Conservation (phyloP, 2,329 filamentous ascomycete species). For the Arthroderma sp. region DNA sequence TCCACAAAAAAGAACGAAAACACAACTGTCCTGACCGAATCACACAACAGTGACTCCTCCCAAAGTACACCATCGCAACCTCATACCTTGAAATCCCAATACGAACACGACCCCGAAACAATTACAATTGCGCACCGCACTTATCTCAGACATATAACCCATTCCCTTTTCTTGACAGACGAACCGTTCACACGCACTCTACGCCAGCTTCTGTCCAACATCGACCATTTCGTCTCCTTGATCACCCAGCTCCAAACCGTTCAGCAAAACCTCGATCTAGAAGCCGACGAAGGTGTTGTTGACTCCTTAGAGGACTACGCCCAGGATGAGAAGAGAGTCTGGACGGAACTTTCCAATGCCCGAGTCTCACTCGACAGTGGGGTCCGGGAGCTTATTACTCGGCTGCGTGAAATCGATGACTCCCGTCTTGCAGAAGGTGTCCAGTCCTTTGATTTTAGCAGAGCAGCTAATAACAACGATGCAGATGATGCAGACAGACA, state of each 20-base stretch:
- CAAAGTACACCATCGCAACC: constrained; percentile 10
- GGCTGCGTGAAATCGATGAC: constrained; percentile 48
- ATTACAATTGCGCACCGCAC: constrained; percentile 65
- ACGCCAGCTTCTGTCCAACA: constrained; percentile 34
- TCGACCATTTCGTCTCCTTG: constrained; percentile 71
- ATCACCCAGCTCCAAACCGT: constrained; percentile 62
- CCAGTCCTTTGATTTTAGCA: constrained; percentile 21
- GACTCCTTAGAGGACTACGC: constrained; percentile 59
- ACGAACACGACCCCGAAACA: constrained; percentile 65
- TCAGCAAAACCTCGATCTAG: constrained; percentile 66
- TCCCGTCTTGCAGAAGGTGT: constrained; percentile 31
- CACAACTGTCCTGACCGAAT: background rate
- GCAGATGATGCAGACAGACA: constrained; percentile 22
- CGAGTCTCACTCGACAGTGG: constrained; percentile 52
- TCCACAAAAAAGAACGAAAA: constrained; percentile 14
- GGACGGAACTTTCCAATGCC: constrained; percentile 49
- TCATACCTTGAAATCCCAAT: constrained; percentile 12
- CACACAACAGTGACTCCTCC: constrained; percentile 4
- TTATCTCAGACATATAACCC: constrained; percentile 55
- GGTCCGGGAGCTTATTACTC: constrained; percentile 48
- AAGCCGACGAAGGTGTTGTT: constrained; percentile 68
- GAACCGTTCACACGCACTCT: constrained; percentile 26
- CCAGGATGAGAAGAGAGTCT: constrained; percentile 58
- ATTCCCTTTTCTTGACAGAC: constrained; percentile 32
- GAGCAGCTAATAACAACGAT: constrained; percentile 19